Base-by-base conservation (phyloP, 768 basidiomycete genomes). In the Fomitopsis pulvina region DNA sequence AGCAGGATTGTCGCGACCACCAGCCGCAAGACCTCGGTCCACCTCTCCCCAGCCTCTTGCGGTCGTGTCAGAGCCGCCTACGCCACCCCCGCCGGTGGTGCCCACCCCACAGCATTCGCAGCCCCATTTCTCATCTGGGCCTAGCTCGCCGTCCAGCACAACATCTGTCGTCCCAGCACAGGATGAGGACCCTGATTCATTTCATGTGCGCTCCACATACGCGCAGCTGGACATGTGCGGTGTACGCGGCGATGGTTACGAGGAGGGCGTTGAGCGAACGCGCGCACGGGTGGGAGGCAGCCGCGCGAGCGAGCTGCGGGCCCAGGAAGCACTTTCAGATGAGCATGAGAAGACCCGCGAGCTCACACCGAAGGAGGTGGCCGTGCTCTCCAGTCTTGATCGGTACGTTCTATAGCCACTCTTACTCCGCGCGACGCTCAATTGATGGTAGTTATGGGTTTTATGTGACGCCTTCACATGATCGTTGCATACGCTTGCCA, bases 201-300 rank as follows among this genome's bases (percentile, higher is more conserved):
- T 87, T 58, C 84, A 89, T 64, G 86, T 94, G 6, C 79, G 91
- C 34, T 84, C 76, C 52, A 91, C 89, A 0, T 94, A 97, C 63
- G 95, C 93, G 0, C 79, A 88, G 54, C 75, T 98, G n/a, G 92
- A 97, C 43, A 70, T 78, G 9, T 78, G 78, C 38, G 95, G 95
- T n/a, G 94, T 97, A 30, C 87, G 81, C 61, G 93, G 94, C 2
- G 95, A 98, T 62, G 95, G 95, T 0, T 91, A 83, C 66, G 88
- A 92, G 58, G 92, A 95, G 57, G 95, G 95, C 30, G 77, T 95
- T 6, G 95, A 98, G 68, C 82, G 92, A 30, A 98, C 94, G 24
- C 78, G 95, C 52, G 87, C 90, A 21, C 73, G 86, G 58, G 64
- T 81, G 54, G 75, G 77, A 45, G 60, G 60, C 18, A 81, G 72